Percentiles rank a stretch among this genome's conserved stretches.
Conservation (phyloP, 805 yeast genomes). For the Candida silvatica region DNA sequence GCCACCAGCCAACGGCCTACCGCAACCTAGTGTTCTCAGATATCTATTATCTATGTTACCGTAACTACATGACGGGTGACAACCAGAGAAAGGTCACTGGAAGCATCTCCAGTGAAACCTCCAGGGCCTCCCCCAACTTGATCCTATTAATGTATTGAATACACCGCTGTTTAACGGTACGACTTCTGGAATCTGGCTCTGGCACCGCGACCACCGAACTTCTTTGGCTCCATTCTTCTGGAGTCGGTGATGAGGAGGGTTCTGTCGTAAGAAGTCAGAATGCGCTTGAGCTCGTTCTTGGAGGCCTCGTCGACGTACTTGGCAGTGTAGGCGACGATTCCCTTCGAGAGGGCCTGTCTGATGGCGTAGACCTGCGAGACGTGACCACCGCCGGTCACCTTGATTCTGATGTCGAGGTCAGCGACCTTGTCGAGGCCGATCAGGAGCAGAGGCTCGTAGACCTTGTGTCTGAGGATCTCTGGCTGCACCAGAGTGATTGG, state of each 20-base stretch:
- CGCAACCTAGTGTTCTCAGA: too few species aligned
- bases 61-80: too few species aligned
- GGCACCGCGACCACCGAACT: constrained; percentile 99
- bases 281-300: constrained; percentile 98
- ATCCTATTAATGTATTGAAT: too few species aligned
- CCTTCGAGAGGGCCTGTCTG: constrained; percentile 99
- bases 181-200: constrained; percentile 99
- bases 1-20: too few species aligned
- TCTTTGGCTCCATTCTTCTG: constrained; percentile 99
- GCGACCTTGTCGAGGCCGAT: constrained; percentile 99
- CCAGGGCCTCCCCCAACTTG: too few species aligned
- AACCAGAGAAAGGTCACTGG: too few species aligned
- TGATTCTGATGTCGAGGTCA: constrained; percentile 96
- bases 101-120: too few species aligned
- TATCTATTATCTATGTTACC: too few species aligned
- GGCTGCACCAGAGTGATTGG: constrained; percentile 99
- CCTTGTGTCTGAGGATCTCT: constrained; percentile 98
- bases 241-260: constrained; percentile 98
- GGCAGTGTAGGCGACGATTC: constrained; percentile 99
- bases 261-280: constrained; percentile 97
- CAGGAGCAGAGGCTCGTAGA: constrained; percentile 97
- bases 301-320: constrained; percentile 99
- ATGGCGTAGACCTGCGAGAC: constrained; percentile 99
- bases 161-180: too few species aligned
- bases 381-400: constrained; percentile 99